A percentile compares a stretch with the other conserved stretches of the same genome.
Conservation (phyloP, 163 green algal genomes). For the Chlorella variabilis region DNA sequence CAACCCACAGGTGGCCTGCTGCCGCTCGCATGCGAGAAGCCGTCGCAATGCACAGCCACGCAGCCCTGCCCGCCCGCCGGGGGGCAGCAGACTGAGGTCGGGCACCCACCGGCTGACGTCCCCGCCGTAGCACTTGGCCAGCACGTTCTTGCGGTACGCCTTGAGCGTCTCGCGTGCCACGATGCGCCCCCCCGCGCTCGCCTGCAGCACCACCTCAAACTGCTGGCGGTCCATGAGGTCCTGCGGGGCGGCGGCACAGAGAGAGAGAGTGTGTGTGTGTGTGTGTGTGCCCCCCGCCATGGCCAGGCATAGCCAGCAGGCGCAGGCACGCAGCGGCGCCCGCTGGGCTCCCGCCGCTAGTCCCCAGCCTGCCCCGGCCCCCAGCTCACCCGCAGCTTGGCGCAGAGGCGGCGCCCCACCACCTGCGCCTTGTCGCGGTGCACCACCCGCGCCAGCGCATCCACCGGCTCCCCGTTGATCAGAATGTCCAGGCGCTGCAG, state of each 20-base stretch:
- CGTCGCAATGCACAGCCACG: neutral
- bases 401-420: conserved; percentile 63
- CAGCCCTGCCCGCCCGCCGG: neutral
- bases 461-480: conserved; percentile 88
- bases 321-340: too few relatives aligned
- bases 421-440: conserved; percentile 65
- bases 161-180: conserved; percentile 86
- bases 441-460: conserved; percentile 89
- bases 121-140: conserved; percentile 86
- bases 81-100: neutral
- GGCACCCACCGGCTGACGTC: conserved; percentile 69
- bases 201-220: conserved; percentile 86
- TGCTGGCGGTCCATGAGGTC: conserved; percentile 82
- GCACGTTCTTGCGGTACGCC: conserved; percentile 84
- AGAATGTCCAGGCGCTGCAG: conserved; percentile 93
- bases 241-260: conserved; percentile 9
- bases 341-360: too few relatives aligned
- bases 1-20: neutral
- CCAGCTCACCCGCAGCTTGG: conserved; percentile 58
- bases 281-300: neutral
- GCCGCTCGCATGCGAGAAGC: neutral
- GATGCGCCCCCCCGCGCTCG: conserved; percentile 71
- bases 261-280: neutral
- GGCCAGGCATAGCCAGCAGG: neutral
- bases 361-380: too few relatives aligned